A percentile compares a stretch with the other conserved stretches of the same genome.
phyloP scores from a whole-genome alignment of 805 yeast genomes.

The Monosporozyma aerobia region DNA sequence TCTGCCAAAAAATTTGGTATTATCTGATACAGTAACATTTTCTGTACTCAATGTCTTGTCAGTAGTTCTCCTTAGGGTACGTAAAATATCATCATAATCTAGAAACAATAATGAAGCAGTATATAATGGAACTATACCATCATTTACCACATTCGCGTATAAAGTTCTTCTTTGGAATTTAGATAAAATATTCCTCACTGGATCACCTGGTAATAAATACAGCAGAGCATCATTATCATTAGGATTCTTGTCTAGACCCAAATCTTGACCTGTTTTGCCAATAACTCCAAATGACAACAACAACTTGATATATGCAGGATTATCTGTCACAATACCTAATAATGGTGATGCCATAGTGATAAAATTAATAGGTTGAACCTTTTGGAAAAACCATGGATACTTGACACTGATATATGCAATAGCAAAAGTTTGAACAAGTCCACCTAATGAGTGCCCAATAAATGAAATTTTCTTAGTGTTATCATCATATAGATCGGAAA shows the following conservation, averaged over 20 bases:
- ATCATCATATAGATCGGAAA: slow-evolving; percentile 38
- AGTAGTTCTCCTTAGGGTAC: slow-evolving; percentile 16
- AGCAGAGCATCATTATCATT: slow-evolving; percentile 46
- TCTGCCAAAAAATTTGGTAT: slow-evolving; percentile 19
- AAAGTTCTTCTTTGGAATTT: slow-evolving; percentile 55
- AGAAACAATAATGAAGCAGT: slow-evolving; percentile 60
- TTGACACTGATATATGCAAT: slow-evolving; percentile 60
- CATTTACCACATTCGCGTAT: slow-evolving; percentile 69
- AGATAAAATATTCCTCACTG: slow-evolving; percentile 44
- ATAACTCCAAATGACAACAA: slow-evolving; percentile 66
- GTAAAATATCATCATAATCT: slow-evolving; percentile 47
- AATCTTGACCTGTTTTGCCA: slow-evolving; percentile 74
- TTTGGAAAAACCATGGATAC: slow-evolving; percentile 59
- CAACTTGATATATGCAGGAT: slow-evolving; percentile 63
- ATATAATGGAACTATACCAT: slow-evolving; percentile 74
- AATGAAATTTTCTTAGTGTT: slow-evolving; percentile 52
- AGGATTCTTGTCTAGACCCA: slow-evolving; percentile 43
- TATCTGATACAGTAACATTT: slow-evolving; percentile 5
- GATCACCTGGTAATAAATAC: slow-evolving; percentile 55
- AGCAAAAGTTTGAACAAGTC: slow-evolving; percentile 67
- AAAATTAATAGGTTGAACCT: slow-evolving; percentile 55
- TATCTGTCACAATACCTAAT: slow-evolving; percentile 67
- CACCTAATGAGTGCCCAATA: slow-evolving; percentile 74
- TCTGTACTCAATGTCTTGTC: not conserved
- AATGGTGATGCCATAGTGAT: slow-evolving; percentile 68